Evolutionary conservation across 768 basidiomycete species (phyloP), one percentile per base, ranked within the genome.

Genomic region (Obba rivulosa): DNA sequence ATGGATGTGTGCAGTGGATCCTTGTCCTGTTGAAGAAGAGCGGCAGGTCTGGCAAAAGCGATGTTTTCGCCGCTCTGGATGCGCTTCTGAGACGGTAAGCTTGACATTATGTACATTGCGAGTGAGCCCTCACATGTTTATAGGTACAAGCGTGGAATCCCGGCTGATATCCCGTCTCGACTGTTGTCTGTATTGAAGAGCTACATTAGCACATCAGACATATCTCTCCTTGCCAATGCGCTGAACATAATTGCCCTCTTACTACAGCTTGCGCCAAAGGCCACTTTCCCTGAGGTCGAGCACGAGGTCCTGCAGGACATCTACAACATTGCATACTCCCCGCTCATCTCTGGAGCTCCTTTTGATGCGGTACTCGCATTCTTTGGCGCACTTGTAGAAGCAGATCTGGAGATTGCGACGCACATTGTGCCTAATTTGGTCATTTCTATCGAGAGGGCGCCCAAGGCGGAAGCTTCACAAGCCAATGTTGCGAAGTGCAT

Each of bases 401-500:
- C 91, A 2, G 93, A 97, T 57, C 72, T 75, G 52, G 83, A 87
- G 62, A 87, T 92, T 52, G 84, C 90, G 2, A 84, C 85, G 0
- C 86, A 91, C 54, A 69, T 94, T 14, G 83, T 94, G 8, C 87
- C 85, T 0, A 84, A 79, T 57, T 71, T 96, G 40, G 83, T 85
- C 20, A 74, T 77, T 28, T 64, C 77, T 0, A 75, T 80, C 2
- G 81, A 87, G 57, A 90, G 83, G 61, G 78, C 80, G 1, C 69
- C 76, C 0, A 84, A 77, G 54, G 60, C 66, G 0, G 81, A 85
- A 25, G 71, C 74, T 8, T 67, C 62, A 25, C 81, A 78, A 16
- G 66, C 74, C 3, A 95, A 92, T 54, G 85, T 92, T 13, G 89
- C 93, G 28, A 86, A 82, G 59, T 92, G 87, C 53, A 73, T 98